Evolutionary conservation across 192 early-diverging fungal genomes (phyloP).

Genomic region (Allomyces arbusculus): DNA sequence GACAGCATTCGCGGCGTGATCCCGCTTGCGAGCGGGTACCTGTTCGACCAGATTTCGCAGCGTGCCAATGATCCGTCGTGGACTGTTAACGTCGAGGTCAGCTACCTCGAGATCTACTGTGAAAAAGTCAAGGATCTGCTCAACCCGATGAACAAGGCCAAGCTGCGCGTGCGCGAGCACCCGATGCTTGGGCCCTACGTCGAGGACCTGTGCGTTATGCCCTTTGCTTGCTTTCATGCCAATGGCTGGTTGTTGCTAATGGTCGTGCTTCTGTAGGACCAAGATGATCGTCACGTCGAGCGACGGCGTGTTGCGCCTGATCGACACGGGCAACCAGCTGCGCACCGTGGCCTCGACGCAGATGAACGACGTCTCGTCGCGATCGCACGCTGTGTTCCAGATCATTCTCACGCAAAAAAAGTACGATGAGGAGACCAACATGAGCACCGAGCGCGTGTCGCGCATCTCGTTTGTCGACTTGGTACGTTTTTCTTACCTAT

Average conservation of each 20-base stretch:
- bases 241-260: not conserved
- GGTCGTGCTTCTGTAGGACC: slow-evolving; percentile 1
- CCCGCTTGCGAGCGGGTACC: slow-evolving; percentile 56
- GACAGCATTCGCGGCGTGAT: slow-evolving; percentile 55
- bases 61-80: slow-evolving; percentile 15
- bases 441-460: slow-evolving; percentile 52
- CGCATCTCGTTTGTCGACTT: slow-evolving; percentile 31
- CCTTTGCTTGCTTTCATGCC: not conserved
- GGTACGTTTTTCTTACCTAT: not conserved
- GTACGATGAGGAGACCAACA: slow-evolving; percentile 20
- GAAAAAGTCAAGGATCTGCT: slow-evolving; percentile 64
- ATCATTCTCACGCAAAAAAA: slow-evolving; percentile 47
- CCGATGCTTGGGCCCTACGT: slow-evolving; percentile 68
- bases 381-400: slow-evolving; percentile 73
- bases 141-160: slow-evolving; percentile 51
- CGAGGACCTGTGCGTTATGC: slow-evolving; percentile 45
- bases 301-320: slow-evolving; percentile 44
- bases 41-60: slow-evolving; percentile 45
- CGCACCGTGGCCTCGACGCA: slow-evolving; percentile 74
- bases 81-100: slow-evolving; percentile 51
- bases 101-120: slow-evolving; percentile 85
- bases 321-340: slow-evolving; percentile 64
- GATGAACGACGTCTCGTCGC: slow-evolving; percentile 82
- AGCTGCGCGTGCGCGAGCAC: slow-evolving; percentile 62
- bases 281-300: slow-evolving; percentile 59